Base-by-base conservation (phyloP, 2,329 filamentous ascomycete species). In the Falciphora oryzae region DNA sequence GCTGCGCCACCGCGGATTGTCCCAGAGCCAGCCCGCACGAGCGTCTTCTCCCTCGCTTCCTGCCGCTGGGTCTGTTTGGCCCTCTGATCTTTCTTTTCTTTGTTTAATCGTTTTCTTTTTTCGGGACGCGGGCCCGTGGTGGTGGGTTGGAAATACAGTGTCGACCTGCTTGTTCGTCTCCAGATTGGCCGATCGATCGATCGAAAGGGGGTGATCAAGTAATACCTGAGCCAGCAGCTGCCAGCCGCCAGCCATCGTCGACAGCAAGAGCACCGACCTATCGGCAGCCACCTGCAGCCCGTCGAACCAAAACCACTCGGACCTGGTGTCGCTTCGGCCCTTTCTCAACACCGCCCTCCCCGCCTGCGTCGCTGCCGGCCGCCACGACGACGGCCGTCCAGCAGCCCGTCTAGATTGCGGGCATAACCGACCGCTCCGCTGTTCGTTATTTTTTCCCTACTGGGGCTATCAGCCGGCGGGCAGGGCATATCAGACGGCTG, bases 41-140 rank as follows among this genome's bases (percentile, higher is more conserved):
- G 44, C 44, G 44, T 53, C 44, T 44, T 16, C 38, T 53, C 44
- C 60, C 60, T 50, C 35, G 32, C 25, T 56, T 31, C 25, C 57
- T 22, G 57, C 27, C 27, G 57, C 57, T 22, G 57, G 27, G 29
- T 62, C 32, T 53, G 25, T 25, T 22, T 32, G 32, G 38, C 25
- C 16, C 35, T 16, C n/a, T 27, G 10, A 14, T 64, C 31, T 62
- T 25, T 57, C 29, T 44, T 57, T 18, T 64, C 61, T 38, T 56
- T 29, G 57, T 63, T 65, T 64, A 61, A 53, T 57, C 44, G 27
- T 31, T 59, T 61, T 63, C 28, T 57, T 16, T 53, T 60, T 58
- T 53, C 22, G 22, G 28, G 64, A 58, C 16, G n/a, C n/a, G n/a
- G n/a, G 16, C 57, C 25, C 29, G 57, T 29, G 22, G 22, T 53